A percentile compares a stretch with the other conserved stretches of the same genome.
These are phyloP conservation scores for Clavispora asparagi DNA, from an alignment of 805 yeast genomes.

Conservation along the genomic window DNA sequence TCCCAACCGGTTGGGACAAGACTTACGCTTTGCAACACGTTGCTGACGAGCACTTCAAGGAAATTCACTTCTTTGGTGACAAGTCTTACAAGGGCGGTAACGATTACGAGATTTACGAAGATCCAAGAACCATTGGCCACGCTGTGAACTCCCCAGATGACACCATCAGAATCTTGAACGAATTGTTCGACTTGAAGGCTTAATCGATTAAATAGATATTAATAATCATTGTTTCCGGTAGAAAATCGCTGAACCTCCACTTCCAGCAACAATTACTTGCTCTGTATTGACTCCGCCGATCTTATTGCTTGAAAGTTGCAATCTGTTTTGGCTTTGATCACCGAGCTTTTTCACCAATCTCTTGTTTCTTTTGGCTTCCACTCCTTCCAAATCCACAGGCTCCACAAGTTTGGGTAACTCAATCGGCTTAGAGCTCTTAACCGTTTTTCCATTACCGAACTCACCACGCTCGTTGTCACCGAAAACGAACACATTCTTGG, in stretches of 20 bases:
- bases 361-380: constrained; percentile 11
- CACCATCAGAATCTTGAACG: constrained; percentile 80
- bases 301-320: constrained; percentile 35
- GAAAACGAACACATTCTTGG: constrained; percentile 65
- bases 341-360: constrained; percentile 26
- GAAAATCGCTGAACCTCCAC: constrained; percentile 55
- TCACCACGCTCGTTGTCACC: constrained; percentile 85
- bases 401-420: constrained; percentile 54
- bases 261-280: constrained; percentile 62
- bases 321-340: constrained; percentile 36
- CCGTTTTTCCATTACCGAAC: constrained; percentile 74
- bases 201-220: neutral
- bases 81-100: constrained; percentile 96
- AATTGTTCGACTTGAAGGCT: constrained; percentile 56
- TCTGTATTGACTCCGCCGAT: constrained; percentile 29
- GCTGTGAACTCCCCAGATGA: constrained; percentile 87
- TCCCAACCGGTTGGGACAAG: constrained; percentile 99
- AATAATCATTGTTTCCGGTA: constrained; percentile 32
- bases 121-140: constrained; percentile 92
- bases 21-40: constrained; percentile 96
- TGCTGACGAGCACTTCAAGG: constrained; percentile 73
- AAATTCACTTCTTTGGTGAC: constrained; percentile 98
- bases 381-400: constrained; percentile 36
- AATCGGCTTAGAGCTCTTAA: constrained; percentile 51
- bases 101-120: constrained; percentile 94